phyloP scores from a whole-genome alignment of 306 rosid species.

The Cucumis melo region DNA sequence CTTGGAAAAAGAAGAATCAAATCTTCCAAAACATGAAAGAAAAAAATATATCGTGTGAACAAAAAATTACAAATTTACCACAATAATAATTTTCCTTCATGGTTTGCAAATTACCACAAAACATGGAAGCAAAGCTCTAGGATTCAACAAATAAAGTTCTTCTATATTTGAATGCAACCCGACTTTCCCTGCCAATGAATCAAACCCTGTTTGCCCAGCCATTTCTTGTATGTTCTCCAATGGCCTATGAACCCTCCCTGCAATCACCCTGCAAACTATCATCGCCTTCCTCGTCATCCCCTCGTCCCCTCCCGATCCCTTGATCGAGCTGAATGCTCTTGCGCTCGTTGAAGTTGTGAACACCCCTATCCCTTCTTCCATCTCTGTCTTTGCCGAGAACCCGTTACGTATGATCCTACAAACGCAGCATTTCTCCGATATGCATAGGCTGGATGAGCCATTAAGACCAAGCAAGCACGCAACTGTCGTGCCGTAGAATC shows the following conservation, averaged over 20 bases:
- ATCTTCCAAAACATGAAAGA: background rate
- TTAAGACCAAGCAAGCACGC: conserved; percentile 63
- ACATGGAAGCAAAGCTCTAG: conserved; percentile 87
- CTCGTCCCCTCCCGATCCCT: conserved; percentile 28
- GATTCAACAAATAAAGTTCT: conserved; percentile 78
- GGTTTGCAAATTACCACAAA: conserved; percentile 84
- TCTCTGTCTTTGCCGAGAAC: conserved; percentile 65
- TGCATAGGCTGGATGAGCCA: conserved; percentile 68
- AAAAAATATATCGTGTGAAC: background rate
- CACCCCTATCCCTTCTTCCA: conserved; percentile 71
- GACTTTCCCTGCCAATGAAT: conserved; percentile 79
- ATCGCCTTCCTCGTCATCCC: conserved; percentile 36
- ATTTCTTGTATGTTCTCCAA: conserved; percentile 72
- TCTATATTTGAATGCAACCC: conserved; percentile 79
- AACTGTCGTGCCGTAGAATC: conserved; percentile 74
- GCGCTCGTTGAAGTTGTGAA: conserved; percentile 92
- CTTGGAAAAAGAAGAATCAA: background rate
- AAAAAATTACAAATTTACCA: background rate
- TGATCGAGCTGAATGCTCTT: conserved; percentile 63
- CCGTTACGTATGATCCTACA: conserved; percentile 81
- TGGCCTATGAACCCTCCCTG: conserved; percentile 84
- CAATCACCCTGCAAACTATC: conserved; percentile 72
- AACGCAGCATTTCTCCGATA: conserved; percentile 62
- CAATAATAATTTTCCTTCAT: conserved; percentile 19
- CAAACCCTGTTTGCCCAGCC: conserved; percentile 73